Base-by-base conservation (phyloP, 805 yeast species). In the Ogataea sp. region DNA sequence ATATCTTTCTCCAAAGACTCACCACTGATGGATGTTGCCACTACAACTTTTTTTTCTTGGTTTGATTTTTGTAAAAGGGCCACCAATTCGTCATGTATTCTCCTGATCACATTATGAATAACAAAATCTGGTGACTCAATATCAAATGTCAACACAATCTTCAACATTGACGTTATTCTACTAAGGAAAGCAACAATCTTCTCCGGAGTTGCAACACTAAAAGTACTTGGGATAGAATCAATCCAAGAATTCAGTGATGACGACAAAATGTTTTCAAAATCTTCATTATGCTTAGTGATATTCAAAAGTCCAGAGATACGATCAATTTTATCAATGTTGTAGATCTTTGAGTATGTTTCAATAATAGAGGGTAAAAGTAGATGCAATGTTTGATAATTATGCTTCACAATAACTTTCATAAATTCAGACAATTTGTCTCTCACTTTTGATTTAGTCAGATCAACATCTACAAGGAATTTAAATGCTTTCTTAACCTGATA, bases 401-500 rank as follows among this genome's bases (percentile, higher is more conserved):
- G 45, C 3, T 52, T 41, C 1, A 70, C 27, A 2, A 73, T 36
- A 1, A 44, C 37, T 4, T 55, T 32, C 25, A 61, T 54, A 8
- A 72, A 54, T 2, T 44, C 43, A 17, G 58, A 50, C 13, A 71
- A 37, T 1, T 59, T 46, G 16, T 47, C 42, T 36, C 57, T 53
- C 5, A 70, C 69, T 38, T 64, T 64, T 5, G 41, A 38, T 26
- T 62, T 60, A 1, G 52, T 49, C 6, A 50, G 32, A 15, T 40
- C 45, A 1, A 61, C 36, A 16, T 45, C 48, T 14, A 52, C 32
- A 20, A 71, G 55, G 2, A 62, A 47, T 20, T 60, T 54, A 6
- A 80, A 42, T 0, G 80, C 75, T 15, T 67, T 53, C 36, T 61
- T 59, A 3, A 78, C 59, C 48, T 80, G 84, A 15, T 55, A 48